phyloP scores from a whole-genome alignment of 805 yeast genomes.

The Pichia exigua region DNA sequence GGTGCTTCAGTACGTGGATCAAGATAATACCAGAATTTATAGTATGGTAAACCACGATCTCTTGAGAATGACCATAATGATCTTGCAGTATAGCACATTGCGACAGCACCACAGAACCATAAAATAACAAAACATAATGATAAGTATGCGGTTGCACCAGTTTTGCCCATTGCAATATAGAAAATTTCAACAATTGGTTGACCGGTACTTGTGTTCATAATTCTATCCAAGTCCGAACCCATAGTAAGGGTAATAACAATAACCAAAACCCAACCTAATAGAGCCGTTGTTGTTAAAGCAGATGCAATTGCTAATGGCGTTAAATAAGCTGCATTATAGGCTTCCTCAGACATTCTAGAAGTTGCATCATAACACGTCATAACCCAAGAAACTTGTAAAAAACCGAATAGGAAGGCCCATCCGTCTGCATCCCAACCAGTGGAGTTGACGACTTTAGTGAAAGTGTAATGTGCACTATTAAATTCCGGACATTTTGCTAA shows the following conservation, averaged over 20 bases:
- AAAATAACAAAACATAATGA: slow-evolving; percentile 40
- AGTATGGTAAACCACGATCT: slow-evolving; percentile 45
- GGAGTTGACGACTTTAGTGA: slow-evolving; percentile 37
- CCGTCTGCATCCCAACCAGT: slow-evolving; percentile 48
- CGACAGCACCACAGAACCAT: slow-evolving; percentile 47
- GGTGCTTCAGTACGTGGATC: slow-evolving; percentile 35
- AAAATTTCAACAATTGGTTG: slow-evolving; percentile 48
- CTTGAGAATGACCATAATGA: slow-evolving; percentile 52
- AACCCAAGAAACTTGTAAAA: slow-evolving; percentile 53
- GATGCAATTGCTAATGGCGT: slow-evolving; percentile 55
- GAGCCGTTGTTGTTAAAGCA: slow-evolving; percentile 42
- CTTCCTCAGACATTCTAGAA: slow-evolving; percentile 49
- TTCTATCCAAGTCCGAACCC: slow-evolving; percentile 30
- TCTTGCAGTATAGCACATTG: slow-evolving; percentile 42
- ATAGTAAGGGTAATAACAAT: slow-evolving; percentile 41
- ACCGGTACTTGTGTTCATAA: slow-evolving; percentile 33
- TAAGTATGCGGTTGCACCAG: slow-evolving; percentile 46
- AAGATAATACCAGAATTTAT: slow-evolving; percentile 35
- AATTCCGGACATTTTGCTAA: slow-evolving; percentile 44
- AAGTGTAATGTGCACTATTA: slow-evolving; percentile 39
- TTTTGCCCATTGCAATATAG: slow-evolving; percentile 42
- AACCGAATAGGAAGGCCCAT: slow-evolving; percentile 51
- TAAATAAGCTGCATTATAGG: slow-evolving; percentile 43
- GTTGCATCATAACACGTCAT: slow-evolving; percentile 52
- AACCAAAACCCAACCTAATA: slow-evolving; percentile 42